Base-by-base conservation (phyloP, 2,329 filamentous ascomycete genomes). In the Calycina herbarum region DNA sequence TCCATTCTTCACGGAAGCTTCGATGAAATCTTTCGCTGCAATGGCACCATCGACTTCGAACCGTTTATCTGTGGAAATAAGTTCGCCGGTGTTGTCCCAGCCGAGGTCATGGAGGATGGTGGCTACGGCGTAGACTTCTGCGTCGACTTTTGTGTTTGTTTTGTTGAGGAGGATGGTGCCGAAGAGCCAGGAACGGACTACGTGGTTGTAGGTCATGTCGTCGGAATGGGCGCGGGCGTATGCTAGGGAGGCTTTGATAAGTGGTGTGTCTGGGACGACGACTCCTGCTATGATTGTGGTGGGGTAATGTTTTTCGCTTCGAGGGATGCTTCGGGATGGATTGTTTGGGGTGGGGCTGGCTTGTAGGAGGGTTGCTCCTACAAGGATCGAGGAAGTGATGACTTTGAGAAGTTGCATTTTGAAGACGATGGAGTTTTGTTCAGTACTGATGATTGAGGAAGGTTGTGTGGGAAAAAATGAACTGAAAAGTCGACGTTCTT, bases 31-130 rank as follows among this genome's bases (percentile, higher is more conserved):
- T 0, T 78, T 72, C 0, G 82, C 79, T 2, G 77, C 79, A 61
- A 80, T 78, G 4, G 82, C 82, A 15, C 82, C 79, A 68, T 84
- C 82, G 27, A 84, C 80, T 66, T 84, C 82, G 71, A 84, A 84
- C 7, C 82, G 78, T 33, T 79, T 80, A 71, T 83, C 80, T 0
- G 69, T 59, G 51, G 78, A 80, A n/a, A 81, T 66, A 6, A 80
- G 63, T 42, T 73, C 70, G 15, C 74, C 73, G 1, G 72, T 77
- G 10, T 70, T 73, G 61, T 78, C 77, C 79, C 78, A 81, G 15
- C 80, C 80, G 0, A 82, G 70, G 57, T 82, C 79, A 65, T 83
- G 81, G 27, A 82, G 72, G n/a, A 82, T 73, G 2, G 77, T 72
- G 1, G 76, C 74, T 2, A 82, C 68, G 10, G 77, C 77, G 58